Evolutionary conservation across 352 stramenopile genomes (phyloP).

Genomic region (Peronosclerospora sorghi): DNA sequence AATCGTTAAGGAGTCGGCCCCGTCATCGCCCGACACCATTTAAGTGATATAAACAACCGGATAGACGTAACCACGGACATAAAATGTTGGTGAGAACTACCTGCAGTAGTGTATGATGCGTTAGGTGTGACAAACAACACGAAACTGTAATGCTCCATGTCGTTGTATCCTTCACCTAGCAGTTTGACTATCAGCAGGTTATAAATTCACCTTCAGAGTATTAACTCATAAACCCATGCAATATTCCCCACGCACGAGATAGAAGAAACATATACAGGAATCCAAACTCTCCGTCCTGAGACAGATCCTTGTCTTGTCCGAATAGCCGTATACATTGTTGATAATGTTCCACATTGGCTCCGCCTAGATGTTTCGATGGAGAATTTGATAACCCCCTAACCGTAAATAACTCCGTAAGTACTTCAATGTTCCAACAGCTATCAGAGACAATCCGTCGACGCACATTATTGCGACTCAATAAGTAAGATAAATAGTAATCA

Average conservation of each 20-base stretch:
- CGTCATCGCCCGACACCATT: no score
- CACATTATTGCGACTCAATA: constrained; percentile 30
- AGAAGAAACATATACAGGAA: constrained; percentile 28
- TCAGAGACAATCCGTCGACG: constrained; percentile 34
- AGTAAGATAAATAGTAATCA: constrained; percentile 43
- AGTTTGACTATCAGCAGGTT: constrained; percentile 17
- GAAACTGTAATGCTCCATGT: constrained; percentile 2
- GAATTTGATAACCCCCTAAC: constrained; percentile 25
- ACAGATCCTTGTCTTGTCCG: constrained; percentile 33
- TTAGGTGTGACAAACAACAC: no score
- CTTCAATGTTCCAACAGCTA: constrained; percentile 39
- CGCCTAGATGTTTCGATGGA: constrained; percentile 24
- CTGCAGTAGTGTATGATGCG: no score
- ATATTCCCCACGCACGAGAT: constrained; percentile 22
- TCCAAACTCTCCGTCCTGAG: constrained; percentile 34
- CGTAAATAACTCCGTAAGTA: constrained; percentile 11
- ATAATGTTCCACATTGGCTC: constrained; percentile 52
- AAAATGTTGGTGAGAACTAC: not conserved
- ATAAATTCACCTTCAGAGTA: constrained; percentile 20
- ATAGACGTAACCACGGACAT: not conserved
- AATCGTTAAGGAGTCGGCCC: no score
- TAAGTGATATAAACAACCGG: no score
- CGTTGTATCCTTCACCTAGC: not conserved
- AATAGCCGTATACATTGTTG: constrained; percentile 44
- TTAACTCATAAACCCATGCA: constrained; percentile 18